Base-by-base conservation (phyloP, 169 alveolate genomes). In the Eimeria falciformis region DNA sequence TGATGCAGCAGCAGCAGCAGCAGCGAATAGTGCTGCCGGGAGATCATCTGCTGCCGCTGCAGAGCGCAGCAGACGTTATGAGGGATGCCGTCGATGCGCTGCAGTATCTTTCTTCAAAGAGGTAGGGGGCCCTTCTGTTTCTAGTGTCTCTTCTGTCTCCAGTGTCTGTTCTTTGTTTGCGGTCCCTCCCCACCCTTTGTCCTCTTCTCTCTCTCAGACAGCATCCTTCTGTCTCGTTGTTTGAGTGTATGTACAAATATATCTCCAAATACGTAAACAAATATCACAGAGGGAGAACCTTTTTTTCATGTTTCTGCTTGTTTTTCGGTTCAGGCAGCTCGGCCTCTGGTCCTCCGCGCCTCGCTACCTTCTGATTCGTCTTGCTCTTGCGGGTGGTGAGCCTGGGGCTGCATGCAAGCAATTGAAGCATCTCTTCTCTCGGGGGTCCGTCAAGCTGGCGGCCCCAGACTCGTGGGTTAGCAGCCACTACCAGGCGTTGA, bases 381-480 rank as follows among this genome's bases (percentile, higher is more conserved):
- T 69, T 43, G 23, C 56, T n/a, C 75, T 71, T 62, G 78, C 86
- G 14, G 77, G 75, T 4, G 92, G 92, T 43, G 86, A 69, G 47
- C 53, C 68, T 25, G 55, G 86, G 62, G 83, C 81, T 45, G 92
- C 92, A 45, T 62, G 79, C 77, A 78, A 78, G 21, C 92, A 87
- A 47, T 40, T 87, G 5, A 78, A 62, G 45, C 92, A 69, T 14
- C 33, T 87, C 66, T 87, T 71, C 55, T 50, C 92, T 21, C 75
- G 92, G 17, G 92, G 92, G n/a, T 68, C 79, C 43, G 50, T 65
- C 6, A 73, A 65, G 17, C 86, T 87, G 37, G 62, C 81, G 23
- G 66, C 92, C 47, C 92, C 92, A 23, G 92, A 87, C 58, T 78
- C 92, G 58, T 87, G 92, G 92, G 43, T 87, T 5, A 87, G 92